Percentiles rank a stretch among this genome's conserved stretches.
These are phyloP conservation scores for Fusarium concolor DNA, from an alignment of 2,329 filamentous ascomycete species.

Conservation along the genomic window DNA sequence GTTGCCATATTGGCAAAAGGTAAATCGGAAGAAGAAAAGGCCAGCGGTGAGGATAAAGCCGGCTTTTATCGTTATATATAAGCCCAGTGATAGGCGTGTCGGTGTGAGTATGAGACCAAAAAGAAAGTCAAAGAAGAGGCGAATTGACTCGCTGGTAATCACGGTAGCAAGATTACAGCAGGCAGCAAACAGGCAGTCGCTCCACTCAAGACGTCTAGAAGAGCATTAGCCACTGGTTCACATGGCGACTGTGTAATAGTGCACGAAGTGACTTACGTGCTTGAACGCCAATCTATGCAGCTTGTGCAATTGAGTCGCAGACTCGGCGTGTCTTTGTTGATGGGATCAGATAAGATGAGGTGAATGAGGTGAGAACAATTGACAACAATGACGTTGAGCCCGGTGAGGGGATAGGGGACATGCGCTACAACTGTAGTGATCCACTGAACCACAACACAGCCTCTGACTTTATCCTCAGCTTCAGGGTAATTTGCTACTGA, in stretches of 20 bases:
- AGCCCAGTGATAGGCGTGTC: not conserved
- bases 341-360: not conserved
- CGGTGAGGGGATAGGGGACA: not conserved
- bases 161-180: constrained; percentile 9
- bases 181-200: constrained; percentile 35
- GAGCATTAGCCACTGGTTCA: constrained; percentile 1
- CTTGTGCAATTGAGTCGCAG: not conserved
- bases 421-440: not conserved
- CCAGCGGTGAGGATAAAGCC: not conserved
- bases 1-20: constrained; percentile 16
- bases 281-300: not conserved
- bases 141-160: not conserved
- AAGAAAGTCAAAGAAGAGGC: not conserved
- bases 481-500: not conserved
- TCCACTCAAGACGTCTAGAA: constrained; percentile 13
- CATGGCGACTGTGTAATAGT: not conserved
- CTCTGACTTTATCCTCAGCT: not conserved
- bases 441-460: constrained; percentile 5
- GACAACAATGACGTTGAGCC: constrained; percentile 13
- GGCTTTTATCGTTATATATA: not conserved
- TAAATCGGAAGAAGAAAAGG: not conserved
- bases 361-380: not conserved
- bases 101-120: not conserved
- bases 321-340: not conserved
- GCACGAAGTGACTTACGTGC: not conserved